Percentiles rank a stretch among this genome's conserved stretches.
phyloP scores from a whole-genome alignment of 2,329 filamentous ascomycete genomes.

The Colletotrichum lini region DNA sequence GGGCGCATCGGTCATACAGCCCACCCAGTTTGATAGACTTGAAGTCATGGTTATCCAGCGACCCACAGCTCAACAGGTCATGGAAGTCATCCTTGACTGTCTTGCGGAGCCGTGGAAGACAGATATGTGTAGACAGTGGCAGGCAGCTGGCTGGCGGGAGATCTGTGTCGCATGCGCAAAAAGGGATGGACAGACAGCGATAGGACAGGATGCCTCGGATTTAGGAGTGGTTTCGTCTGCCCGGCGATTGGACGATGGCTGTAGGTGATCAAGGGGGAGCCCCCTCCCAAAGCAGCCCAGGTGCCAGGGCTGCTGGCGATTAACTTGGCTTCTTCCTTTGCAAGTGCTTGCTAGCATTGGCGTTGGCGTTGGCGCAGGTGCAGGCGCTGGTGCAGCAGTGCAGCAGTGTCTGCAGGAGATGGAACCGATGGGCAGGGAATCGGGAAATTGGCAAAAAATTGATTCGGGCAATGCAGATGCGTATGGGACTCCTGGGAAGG shows the following conservation, averaged over 20 bases:
- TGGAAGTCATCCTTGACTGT: neutral
- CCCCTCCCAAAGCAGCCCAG: too few species aligned
- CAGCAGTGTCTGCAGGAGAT: neutral
- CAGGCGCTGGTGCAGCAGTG: neutral
- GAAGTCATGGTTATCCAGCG: conserved; percentile 38
- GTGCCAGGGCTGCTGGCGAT: neutral
- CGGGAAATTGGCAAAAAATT: neutral
- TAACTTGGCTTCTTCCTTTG: neutral
- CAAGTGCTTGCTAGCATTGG: neutral
- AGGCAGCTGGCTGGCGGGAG: neutral
- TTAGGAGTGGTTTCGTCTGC: too few species aligned
- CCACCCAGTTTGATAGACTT: conserved; percentile 27
- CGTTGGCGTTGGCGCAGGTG: too few species aligned
- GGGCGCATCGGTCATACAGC: neutral
- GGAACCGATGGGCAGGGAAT: neutral
- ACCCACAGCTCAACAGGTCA: neutral
- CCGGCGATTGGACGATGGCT: too few species aligned
- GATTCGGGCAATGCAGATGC: neutral
- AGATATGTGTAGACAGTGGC: neutral
- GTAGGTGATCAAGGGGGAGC: neutral
- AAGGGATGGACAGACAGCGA: conserved; percentile 7
- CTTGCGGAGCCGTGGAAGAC: neutral
- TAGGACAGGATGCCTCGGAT: conserved; percentile 19
- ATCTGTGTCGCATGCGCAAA: neutral
- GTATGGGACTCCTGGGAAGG: too few species aligned